Evolutionary conservation across 257 asterid genomes (phyloP), one percentile per base, ranked within the genome.

Genomic region (Scutellaria minor): DNA sequence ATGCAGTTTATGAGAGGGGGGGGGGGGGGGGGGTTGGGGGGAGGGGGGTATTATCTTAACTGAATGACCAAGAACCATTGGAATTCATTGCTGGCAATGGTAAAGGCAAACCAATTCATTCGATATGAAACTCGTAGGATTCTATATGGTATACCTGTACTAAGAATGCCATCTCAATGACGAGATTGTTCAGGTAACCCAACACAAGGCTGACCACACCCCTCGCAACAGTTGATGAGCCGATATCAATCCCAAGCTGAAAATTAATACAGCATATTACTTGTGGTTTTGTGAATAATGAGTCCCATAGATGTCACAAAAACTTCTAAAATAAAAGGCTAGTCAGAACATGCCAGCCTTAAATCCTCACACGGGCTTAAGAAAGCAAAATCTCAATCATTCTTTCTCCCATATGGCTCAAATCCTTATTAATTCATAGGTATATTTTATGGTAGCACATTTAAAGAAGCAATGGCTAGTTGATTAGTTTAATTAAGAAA

Each of bases 171-270:
- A 92, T 84, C 85, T 90, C 98, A 27, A 89, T 88, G 20, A 92
- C 90, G 70, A 92, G 84, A 75, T 90, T 92, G 85, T 86, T 85
- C 52, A 92, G 86, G 84, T 92, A 88, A 14, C 98, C 98, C 7
- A 88, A 83, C 75, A 90, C 98, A 60, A 92, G 96, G 83, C 83
- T 92, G 80, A 84, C 94, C 45, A 92, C 96, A n/a, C 96, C 94
- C 71, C 98, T 83, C 4, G 98, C 98, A 52, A 92, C 91, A 35
- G 96, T 92, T 22, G 98, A 92, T 51, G 96, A 90, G 14, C 98
- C 98, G 64, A 92, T 87, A 74, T 92, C 94, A 18, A 92, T 71
- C 24, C 87, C 96, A 59, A 92, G 85, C 96, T 92, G 77, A 37
- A 83, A 78, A 71, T 77, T 9, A 35, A 60, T 53, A 9, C 9